phyloP scores from a whole-genome alignment of 179 eudicot genomes.

The Patellifolia procumbens region DNA sequence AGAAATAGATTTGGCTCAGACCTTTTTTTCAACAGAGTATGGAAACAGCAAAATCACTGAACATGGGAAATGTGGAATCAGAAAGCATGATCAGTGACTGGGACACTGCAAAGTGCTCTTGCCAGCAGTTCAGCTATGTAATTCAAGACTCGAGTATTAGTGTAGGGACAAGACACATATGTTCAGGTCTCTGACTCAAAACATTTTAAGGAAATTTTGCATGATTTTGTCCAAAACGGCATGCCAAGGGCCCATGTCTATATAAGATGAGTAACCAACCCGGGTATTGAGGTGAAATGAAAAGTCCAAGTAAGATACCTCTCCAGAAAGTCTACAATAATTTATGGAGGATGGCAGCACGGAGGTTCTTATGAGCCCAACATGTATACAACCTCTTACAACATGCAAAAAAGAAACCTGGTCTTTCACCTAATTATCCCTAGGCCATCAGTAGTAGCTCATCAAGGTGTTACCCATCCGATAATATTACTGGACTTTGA shows the following conservation, averaged over 20 bases:
- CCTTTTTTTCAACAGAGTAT: neutral
- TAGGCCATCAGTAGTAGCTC: neutral
- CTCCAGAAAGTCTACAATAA: neutral
- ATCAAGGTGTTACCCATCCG: neutral
- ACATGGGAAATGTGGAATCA: neutral
- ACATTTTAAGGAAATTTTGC: neutral
- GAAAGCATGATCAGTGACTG: neutral
- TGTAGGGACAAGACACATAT: neutral
- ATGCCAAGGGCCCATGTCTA: neutral
- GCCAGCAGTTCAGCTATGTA: neutral
- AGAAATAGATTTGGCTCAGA: neutral
- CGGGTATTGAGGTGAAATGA: neutral
- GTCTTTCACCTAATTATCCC: neutral
- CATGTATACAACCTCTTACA: conserved; percentile 1
- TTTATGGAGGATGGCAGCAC: neutral
- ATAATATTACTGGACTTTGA: neutral
- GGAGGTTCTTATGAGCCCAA: neutral
- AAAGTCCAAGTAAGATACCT: neutral
- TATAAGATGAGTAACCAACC: neutral
- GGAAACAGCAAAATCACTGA: neutral
- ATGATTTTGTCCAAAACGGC: neutral
- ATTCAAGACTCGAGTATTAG: neutral
- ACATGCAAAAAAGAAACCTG: neutral
- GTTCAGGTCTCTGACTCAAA: neutral
- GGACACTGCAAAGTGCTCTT: neutral